phyloP scores from a whole-genome alignment of 441 rosid genomes.

The Erodium chrysanthum region DNA sequence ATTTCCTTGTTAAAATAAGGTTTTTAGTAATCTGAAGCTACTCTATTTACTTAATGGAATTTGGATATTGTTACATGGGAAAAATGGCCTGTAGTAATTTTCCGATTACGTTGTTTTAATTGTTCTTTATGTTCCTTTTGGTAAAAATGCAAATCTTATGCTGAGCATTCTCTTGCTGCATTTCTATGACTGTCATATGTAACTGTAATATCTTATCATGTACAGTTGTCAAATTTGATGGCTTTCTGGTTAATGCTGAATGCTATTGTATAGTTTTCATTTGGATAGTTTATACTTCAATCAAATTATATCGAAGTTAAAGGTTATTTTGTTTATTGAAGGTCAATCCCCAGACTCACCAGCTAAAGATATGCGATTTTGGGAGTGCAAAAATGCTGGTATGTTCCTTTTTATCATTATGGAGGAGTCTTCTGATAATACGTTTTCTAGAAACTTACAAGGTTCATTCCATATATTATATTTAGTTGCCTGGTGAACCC shows the following conservation, averaged over 20 bases:
- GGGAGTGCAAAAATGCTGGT: constrained; percentile 99
- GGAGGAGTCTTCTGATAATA: neutral
- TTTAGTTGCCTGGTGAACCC: constrained; percentile 93
- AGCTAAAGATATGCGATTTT: constrained; percentile 90
- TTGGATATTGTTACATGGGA: neutral
- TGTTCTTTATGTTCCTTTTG: neutral
- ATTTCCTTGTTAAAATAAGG: neutral
- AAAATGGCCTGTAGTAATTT: neutral
- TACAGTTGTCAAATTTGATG: neutral
- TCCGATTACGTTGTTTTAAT: neutral
- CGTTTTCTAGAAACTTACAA: neutral
- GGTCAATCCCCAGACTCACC: constrained; percentile 98
- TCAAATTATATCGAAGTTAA: neutral
- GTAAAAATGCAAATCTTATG: neutral
- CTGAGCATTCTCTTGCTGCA: neutral
- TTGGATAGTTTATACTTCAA: neutral
- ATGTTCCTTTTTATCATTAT: constrained; percentile 19
- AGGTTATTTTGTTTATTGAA: constrained; percentile 12
- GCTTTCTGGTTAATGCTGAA: neutral
- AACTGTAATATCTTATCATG: neutral
- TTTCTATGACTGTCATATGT: neutral
- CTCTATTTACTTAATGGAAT: neutral
- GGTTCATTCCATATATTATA: neutral
- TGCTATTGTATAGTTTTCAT: neutral
- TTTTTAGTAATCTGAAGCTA: neutral